These are phyloP conservation scores for Penicillium brasilianum DNA, from an alignment of 2,329 filamentous ascomycete genomes.

Conservation along the genomic window DNA sequence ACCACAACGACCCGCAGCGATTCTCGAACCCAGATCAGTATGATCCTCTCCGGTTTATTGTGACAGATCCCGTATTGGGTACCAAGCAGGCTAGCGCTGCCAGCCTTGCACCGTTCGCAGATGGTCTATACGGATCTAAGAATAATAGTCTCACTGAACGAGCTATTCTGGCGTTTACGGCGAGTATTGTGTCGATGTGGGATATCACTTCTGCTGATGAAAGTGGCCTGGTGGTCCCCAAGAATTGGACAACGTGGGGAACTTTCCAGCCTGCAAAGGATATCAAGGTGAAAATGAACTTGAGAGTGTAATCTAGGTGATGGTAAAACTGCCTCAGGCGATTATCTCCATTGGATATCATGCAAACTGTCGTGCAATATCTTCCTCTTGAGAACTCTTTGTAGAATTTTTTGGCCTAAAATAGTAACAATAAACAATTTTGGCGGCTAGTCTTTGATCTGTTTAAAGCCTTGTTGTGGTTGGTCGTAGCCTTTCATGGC, in stretches of 20 bases:
- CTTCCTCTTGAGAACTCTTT: no score
- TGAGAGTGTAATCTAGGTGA: slow-evolving; percentile 36
- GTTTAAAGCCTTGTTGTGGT: no score
- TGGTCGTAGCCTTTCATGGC: no score
- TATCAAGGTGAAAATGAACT: slow-evolving; percentile 59
- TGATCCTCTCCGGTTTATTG: slow-evolving; percentile 54
- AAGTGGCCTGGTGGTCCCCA: slow-evolving; percentile 58
- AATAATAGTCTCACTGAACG: slow-evolving; percentile 57
- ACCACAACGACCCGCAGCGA: slow-evolving; percentile 49
- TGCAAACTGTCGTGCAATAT: no score
- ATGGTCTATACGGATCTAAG: slow-evolving; percentile 56
- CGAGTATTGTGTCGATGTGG: slow-evolving; percentile 61
- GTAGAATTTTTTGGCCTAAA: no score
- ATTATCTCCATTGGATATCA: no score
- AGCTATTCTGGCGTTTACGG: slow-evolving; percentile 57
- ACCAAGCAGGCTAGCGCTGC: slow-evolving; percentile 44
- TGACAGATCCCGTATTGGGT: slow-evolving; percentile 43
- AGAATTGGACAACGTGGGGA: slow-evolving; percentile 53
- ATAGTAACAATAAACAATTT: no score
- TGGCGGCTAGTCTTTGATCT: no score
- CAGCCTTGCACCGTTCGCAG: slow-evolving; percentile 56
- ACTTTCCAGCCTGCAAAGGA: slow-evolving; percentile 59
- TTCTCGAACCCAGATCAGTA: slow-evolving; percentile 51
- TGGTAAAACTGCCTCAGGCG: no score
- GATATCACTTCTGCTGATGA: slow-evolving; percentile 57